These are phyloP conservation scores for Aspergillus versicolor DNA, from an alignment of 2,329 filamentous ascomycete genomes.

Conservation along the genomic window DNA sequence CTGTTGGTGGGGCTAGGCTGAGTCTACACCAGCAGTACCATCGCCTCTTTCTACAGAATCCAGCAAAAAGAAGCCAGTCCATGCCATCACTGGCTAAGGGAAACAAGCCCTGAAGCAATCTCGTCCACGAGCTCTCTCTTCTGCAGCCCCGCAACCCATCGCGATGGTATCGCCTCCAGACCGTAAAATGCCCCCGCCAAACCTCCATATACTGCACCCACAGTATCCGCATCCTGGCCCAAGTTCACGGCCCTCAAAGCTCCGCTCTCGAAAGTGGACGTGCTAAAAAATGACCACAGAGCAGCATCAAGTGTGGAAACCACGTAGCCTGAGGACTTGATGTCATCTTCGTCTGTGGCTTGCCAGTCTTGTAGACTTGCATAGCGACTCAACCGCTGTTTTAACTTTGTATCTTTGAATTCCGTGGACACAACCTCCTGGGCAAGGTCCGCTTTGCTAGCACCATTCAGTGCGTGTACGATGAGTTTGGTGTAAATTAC, in stretches of 20 bases:
- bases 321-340: conserved; percentile 42
- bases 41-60: too few species aligned
- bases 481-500: conserved; percentile 37
- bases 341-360: conserved; percentile 18
- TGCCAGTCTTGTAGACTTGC: conserved; percentile 27
- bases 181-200: conserved; percentile 45
- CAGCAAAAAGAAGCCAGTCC: neutral
- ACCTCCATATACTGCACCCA: conserved; percentile 46
- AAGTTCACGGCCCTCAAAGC: conserved; percentile 43
- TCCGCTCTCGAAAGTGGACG: conserved; percentile 37
- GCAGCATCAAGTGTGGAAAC: conserved; percentile 44
- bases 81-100: neutral
- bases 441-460: neutral
- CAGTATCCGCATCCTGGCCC: conserved; percentile 46
- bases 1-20: too few species aligned
- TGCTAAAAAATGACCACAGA: conserved; percentile 45
- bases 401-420: neutral
- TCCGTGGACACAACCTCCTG: conserved; percentile 1
- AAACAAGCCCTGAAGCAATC: neutral
- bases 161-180: conserved; percentile 30
- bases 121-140: conserved; percentile 12
- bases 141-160: conserved; percentile 31
- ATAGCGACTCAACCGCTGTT: conserved; percentile 14
- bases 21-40: too few species aligned
- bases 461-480: conserved; percentile 28